Conservation (phyloP, 768 basidiomycete genomes). For the Neoboletus subvelutipes region DNA sequence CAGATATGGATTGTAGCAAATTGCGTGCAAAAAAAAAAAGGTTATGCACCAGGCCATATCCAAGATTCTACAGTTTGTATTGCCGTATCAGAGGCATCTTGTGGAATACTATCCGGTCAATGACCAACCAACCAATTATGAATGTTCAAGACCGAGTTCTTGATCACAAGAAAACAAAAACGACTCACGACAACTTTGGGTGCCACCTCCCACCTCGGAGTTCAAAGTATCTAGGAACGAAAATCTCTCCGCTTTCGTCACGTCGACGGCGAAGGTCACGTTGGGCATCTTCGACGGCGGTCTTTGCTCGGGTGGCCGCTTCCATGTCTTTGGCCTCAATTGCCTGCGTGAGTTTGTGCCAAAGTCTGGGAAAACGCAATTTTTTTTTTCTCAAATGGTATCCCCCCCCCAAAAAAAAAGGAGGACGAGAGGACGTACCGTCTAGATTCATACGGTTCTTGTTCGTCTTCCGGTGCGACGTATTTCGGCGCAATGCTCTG, state of each 20-base stretch:
- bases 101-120: constrained; percentile 55
- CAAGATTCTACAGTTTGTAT: constrained; percentile 67
- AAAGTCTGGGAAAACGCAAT: constrained; percentile 42
- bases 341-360: constrained; percentile 81
- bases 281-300: constrained; percentile 87
- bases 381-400: background rate
- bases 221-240: constrained; percentile 82
- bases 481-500: constrained; percentile 74
- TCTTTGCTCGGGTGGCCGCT: constrained; percentile 87
- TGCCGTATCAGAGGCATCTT: constrained; percentile 62
- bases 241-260: constrained; percentile 69
- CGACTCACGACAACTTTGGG: constrained; percentile 56
- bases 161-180: too few relatives aligned
- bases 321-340: constrained; percentile 92
- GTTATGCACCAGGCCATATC: constrained; percentile 57
- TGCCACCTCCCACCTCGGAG: constrained; percentile 75
- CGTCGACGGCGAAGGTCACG: constrained; percentile 72
- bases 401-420: background rate
- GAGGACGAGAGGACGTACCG: constrained; percentile 44
- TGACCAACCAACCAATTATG: too few relatives aligned
- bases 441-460: constrained; percentile 89
- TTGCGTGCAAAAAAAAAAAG: background rate
- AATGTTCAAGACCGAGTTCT: too few relatives aligned
- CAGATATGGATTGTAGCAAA: too few relatives aligned
- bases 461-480: constrained; percentile 82